Evolutionary conservation across 2,329 filamentous ascomycete genomes (phyloP), one percentile per base, ranked within the genome.

Genomic region (Alternaria angustiovoidea): DNA sequence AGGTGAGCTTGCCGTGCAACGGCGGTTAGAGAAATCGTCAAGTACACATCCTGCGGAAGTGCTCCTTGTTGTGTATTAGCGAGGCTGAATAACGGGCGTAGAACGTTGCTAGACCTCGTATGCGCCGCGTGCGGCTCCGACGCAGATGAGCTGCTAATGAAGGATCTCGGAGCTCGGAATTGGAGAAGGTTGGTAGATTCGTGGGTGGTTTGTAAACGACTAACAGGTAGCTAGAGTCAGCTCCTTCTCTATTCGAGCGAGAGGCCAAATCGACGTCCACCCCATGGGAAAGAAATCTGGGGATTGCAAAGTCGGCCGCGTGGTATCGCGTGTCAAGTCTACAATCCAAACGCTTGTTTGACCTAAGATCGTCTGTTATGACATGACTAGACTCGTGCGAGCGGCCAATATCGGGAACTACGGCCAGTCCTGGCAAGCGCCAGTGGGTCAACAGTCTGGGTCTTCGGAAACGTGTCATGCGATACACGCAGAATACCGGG

Each of bases 41-140:
- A 16, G 8, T 22, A 6, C 47, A 34, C 4, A 42, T 38, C 2
- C 38, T 38, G 47, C 58, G 53, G 53, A 36, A 41, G 47, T 55
- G 30, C 38, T 48, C 28, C 56, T 54, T 34, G 22, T 48, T 49
- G 36, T 6, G 22, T 18, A 7, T 32, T 52, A 52, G 49, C 22
- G 34, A 52, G 38, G 26, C 38, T 41, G n/a, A 2, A 52, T 20
- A 28, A 26, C 22, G 24, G 36, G 3, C 16, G n/a, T 16, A 41
- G 18, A 22, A 20, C 36, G 49, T 42, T 26, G 36, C 36, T 30
- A 52, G 18, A 41, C 49, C 12, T 52, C 49, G 49, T 52, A 24
- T 42, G 4, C 20, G 30, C 20, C 18, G 20, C 39, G 18, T 41
- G 39, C 18, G 9, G 39, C 18, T 41, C 18, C 11, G 39, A 2